phyloP scores from a whole-genome alignment of 1,284 basidiomycete species.

The Ganoderma lingzhi region DNA sequence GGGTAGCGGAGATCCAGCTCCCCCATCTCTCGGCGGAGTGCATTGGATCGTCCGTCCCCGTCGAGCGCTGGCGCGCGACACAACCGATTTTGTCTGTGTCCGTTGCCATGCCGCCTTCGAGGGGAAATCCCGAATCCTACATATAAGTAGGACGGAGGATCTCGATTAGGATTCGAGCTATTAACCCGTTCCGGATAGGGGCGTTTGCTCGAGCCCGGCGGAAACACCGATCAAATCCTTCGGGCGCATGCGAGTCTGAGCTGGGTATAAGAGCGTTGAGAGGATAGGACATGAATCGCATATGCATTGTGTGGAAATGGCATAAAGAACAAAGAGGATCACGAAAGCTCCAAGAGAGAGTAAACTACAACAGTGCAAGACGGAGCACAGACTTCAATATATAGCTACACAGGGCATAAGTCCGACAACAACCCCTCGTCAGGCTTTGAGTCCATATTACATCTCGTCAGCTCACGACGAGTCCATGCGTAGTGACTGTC shows the following conservation, averaged over 20 bases:
- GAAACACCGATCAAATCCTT: neutral
- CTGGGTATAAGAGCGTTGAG: neutral
- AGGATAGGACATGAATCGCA: neutral
- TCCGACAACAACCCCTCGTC: neutral
- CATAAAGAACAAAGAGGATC: too few relatives aligned
- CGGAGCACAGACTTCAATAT: neutral
- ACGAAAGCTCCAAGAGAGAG: too few relatives aligned
- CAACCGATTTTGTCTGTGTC: neutral
- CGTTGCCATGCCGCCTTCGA: neutral
- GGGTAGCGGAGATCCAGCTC: neutral
- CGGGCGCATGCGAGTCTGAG: neutral
- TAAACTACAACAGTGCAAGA: too few relatives aligned
- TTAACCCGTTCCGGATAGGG: neutral
- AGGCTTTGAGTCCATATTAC: neutral
- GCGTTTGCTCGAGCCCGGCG: neutral
- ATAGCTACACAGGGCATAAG: neutral
- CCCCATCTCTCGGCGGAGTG: neutral
- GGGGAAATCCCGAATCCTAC: neutral
- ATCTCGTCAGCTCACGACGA: neutral
- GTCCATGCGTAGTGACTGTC: neutral
- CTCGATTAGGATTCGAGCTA: neutral
- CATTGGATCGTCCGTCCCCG: conserved; percentile 4
- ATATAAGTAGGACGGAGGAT: neutral
- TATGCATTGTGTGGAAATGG: neutral
- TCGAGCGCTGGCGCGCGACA: neutral